phyloP scores from a whole-genome alignment of 768 basidiomycete species.

The Boletus huronensis region DNA sequence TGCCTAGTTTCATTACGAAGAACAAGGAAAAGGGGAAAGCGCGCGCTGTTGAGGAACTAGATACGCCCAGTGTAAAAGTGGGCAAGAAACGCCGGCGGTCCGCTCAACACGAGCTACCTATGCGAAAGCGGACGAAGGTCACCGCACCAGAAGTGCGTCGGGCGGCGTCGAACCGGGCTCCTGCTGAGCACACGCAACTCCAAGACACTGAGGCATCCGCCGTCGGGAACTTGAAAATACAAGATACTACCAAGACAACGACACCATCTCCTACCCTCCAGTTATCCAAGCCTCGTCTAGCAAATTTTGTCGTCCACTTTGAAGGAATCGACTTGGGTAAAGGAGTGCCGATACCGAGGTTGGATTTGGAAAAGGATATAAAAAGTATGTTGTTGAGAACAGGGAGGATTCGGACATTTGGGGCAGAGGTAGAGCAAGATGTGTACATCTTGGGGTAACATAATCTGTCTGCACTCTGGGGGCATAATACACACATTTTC shows the following conservation, averaged over 20 bases:
- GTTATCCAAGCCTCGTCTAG: constrained; percentile 17
- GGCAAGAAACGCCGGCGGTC: constrained; percentile 18
- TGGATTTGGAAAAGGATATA: constrained; percentile 10
- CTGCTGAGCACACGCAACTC: not conserved
- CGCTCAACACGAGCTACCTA: constrained; percentile 3
- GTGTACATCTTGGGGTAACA: constrained; percentile 15
- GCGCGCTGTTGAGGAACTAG: constrained; percentile 3
- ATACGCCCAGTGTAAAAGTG: not conserved
- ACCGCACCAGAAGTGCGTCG: not conserved
- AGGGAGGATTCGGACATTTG: constrained; percentile 26
- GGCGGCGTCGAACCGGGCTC: not conserved
- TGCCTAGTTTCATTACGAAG: constrained; percentile 31
- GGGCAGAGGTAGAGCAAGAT: constrained; percentile 14
- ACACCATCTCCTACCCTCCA: not conserved
- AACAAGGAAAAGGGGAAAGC: constrained; percentile 21
- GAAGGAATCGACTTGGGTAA: constrained; percentile 6
- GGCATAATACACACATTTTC: not conserved
- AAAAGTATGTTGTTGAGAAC: constrained; percentile 22
- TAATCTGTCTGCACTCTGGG: not conserved
- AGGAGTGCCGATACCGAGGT: constrained; percentile 1
- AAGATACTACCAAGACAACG: not conserved
- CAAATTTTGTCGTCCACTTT: constrained; percentile 20
- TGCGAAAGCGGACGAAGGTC: constrained; percentile 14
- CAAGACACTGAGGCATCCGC: not conserved
- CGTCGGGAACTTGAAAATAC: too few relatives aligned